These are phyloP conservation scores for Claviceps humidiphila DNA, from an alignment of 2,329 filamentous ascomycete species.

Conservation along the genomic window DNA sequence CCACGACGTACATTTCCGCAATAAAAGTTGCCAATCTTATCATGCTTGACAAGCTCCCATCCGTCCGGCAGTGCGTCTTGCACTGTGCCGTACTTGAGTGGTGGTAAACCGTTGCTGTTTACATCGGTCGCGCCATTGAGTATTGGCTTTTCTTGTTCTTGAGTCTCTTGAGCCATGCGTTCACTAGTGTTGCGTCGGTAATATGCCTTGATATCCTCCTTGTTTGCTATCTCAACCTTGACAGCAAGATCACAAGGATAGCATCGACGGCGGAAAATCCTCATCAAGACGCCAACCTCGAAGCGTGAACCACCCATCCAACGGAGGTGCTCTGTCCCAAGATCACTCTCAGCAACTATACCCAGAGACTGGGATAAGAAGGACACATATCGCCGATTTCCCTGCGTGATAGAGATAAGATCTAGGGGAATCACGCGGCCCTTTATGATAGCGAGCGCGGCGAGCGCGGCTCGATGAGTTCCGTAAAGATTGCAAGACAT, in stretches of 20 bases:
- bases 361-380: conserved; percentile 87
- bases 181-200: conserved; percentile 43
- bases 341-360: conserved; percentile 78
- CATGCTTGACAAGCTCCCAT: conserved; percentile 62
- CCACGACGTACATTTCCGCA: conserved; percentile 60
- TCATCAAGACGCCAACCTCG: conserved; percentile 67
- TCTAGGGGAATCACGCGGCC: conserved; percentile 75
- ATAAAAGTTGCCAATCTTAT: conserved; percentile 84
- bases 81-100: conserved; percentile 66
- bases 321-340: conserved; percentile 78
- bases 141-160: not conserved
- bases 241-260: conserved; percentile 86
- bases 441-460: conserved; percentile 77
- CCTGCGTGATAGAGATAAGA: conserved; percentile 77
- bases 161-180: conserved; percentile 6
- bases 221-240: conserved; percentile 68
- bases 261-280: conserved; percentile 59
- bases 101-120: conserved; percentile 47
- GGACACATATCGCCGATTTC: conserved; percentile 58
- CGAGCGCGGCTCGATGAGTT: conserved; percentile 58
- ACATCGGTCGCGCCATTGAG: not conserved
- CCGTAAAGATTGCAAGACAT: conserved; percentile 85
- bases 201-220: conserved; percentile 58
- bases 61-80: conserved; percentile 61
- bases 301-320: conserved; percentile 89